Conservation (phyloP, 495 filamentous ascomycete species). For the Aspergillus haitiensis region DNA sequence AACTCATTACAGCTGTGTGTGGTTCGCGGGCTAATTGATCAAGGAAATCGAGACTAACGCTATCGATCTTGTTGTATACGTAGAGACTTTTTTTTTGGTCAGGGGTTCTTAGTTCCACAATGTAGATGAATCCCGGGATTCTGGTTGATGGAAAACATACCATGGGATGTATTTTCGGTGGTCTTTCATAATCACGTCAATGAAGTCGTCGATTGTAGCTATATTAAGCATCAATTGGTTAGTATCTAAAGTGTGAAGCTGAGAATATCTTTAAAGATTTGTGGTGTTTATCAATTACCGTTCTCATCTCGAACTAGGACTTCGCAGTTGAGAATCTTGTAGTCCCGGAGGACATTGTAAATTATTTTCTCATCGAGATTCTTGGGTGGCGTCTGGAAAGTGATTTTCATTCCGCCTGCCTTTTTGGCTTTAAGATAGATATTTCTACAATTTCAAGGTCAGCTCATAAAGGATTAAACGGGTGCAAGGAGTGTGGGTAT, state of each 20-base stretch:
- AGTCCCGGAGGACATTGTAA: conserved; percentile 93
- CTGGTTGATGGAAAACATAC: conserved; percentile 31
- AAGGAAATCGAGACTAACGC: conserved; percentile 87
- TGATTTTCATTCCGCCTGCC: conserved; percentile 98
- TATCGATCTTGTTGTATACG: conserved; percentile 99
- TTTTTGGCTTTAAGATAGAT: conserved; percentile 99
- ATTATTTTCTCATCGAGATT: conserved; percentile 95
- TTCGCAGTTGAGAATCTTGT: conserved; percentile 98
- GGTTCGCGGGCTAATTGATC: conserved; percentile 90
- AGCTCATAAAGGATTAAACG: conserved; percentile 19
- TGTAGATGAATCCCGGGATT: background rate
- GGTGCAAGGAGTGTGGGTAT: background rate
- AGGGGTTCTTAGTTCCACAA: conserved; percentile 6
- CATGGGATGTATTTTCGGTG: conserved; percentile 96
- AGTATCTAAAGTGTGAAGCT: background rate
- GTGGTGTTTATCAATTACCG: conserved; percentile 42
- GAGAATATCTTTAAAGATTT: background rate
- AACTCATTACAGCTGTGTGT: conserved; percentile 95
- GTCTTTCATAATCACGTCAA: conserved; percentile 99
- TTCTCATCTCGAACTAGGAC: conserved; percentile 93
- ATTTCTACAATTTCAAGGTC: conserved; percentile 56
- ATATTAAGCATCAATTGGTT: conserved; percentile 10
- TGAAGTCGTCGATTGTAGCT: conserved; percentile 97
- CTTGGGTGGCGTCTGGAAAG: conserved; percentile 86
- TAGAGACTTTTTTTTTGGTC: conserved; percentile 64